Evolutionary conservation across 176 grass and related monocot species (phyloP), one percentile per base, ranked within the genome.

Genomic region (Carex parvula): DNA sequence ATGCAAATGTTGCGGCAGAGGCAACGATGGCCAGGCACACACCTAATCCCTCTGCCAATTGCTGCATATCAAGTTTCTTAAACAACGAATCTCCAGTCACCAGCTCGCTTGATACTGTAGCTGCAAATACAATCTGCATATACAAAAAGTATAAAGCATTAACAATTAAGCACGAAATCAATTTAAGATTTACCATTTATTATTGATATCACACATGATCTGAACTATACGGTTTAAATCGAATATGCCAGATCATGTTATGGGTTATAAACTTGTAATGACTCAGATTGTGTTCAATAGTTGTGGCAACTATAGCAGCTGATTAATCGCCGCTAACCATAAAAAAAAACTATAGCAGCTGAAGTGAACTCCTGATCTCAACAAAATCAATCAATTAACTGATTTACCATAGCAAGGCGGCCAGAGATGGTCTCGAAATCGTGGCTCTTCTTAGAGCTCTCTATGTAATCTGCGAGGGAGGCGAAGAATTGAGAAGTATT

Each of bases 371-470:
- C 4, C 1, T 52, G 44, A 76, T 76, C 5, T 76, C 5, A 32
- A 56, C 22, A 77, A 56, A 77, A 16, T 50, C 3, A 54, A 29
- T 0, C 0, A 39, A 53, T 0, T 0, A 21, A 54, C 29, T 76
- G 1, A 68, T 84, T 60, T 8, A 98, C 96, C 96, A 98, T 98
- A 42, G 96, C 96, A 86, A 98, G 85, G 86, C 96, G 96, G 44
- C 96, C 96, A 46, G 91, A 91, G 84, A 95, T 88, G 88, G 84
- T 95, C 88, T 98, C 96, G 86, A 95, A 93, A 68, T 98, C 91
- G 26, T 95, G 91, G 88, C 91, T 95, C 91, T 90, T 98, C 73
- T 91, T 93, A 29, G 91, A 81, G 88, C 88, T 98, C 88, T 98
- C 96, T 87, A 98, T 90, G 89, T 98, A 98, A 70, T 98, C 86